phyloP scores from a whole-genome alignment of 208 protist species.

The Leishmania major region DNA sequence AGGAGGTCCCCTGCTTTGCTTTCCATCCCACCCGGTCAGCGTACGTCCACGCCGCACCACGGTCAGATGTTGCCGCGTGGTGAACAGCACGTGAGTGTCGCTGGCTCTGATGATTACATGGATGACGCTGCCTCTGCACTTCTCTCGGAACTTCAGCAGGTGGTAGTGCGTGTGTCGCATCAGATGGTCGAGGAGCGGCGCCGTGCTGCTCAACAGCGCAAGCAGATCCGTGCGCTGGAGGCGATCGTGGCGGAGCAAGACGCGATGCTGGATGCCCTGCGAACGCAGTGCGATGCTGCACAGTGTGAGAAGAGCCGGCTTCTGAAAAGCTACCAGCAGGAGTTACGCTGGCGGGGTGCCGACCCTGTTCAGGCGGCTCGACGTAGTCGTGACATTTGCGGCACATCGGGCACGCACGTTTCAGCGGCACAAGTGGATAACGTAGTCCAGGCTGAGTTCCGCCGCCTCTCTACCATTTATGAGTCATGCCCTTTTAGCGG shows the following conservation, averaged over 20 bases:
- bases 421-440: constrained; percentile 24
- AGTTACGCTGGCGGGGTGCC: constrained; percentile 19
- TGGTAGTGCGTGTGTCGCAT: constrained; percentile 45
- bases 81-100: background rate
- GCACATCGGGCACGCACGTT: constrained; percentile 1
- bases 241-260: constrained; percentile 49
- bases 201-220: constrained; percentile 31
- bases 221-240: constrained; percentile 37
- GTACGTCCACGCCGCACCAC: background rate
- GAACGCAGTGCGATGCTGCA: constrained; percentile 26
- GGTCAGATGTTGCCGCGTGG: background rate
- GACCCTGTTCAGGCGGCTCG: background rate
- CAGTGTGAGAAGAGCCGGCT: constrained; percentile 36
- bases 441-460: constrained; percentile 15
- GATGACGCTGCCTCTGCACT: constrained; percentile 35
- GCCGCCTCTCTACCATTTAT: background rate
- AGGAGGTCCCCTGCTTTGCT: background rate
- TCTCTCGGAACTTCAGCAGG: constrained; percentile 44
- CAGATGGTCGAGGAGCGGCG: constrained; percentile 45
- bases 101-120: constrained; percentile 7
- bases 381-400: background rate
- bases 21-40: background rate
- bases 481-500: background rate
- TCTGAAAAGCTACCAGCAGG: constrained; percentile 37
- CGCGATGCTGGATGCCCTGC: constrained; percentile 46